Percentiles rank a stretch among this genome's conserved stretches.
phyloP scores from a whole-genome alignment of 2,329 filamentous ascomycete genomes.

The Aspergillus aculeatinus region DNA sequence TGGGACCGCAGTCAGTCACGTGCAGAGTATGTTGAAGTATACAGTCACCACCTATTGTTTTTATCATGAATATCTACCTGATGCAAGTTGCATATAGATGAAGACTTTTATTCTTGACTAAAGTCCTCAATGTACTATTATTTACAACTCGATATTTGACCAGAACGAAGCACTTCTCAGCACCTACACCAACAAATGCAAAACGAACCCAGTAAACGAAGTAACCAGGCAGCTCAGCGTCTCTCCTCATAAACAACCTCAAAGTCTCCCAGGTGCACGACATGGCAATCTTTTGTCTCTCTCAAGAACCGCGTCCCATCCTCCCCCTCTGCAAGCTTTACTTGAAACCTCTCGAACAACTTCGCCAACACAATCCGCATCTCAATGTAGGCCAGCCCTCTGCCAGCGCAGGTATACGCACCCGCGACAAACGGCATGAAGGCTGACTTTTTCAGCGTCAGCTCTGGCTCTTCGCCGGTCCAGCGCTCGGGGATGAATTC shows the following conservation, averaged over 20 bases:
- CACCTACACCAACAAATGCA: too few species aligned
- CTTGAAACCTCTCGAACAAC: background rate
- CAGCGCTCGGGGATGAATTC: constrained; percentile 1
- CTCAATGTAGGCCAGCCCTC: background rate
- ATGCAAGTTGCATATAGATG: too few species aligned
- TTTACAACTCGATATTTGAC: too few species aligned
- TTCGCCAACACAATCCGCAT: background rate
- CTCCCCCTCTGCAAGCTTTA: background rate
- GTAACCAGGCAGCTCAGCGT: background rate
- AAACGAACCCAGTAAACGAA: background rate
- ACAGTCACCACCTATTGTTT: background rate
- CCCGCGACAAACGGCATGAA: background rate
- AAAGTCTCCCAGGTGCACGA: background rate
- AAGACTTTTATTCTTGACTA: too few species aligned
- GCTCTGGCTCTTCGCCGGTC: background rate
- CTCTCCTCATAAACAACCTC: background rate
- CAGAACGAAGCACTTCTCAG: too few species aligned
- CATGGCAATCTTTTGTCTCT: background rate
- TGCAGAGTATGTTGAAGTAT: background rate
- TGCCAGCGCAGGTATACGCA: background rate
- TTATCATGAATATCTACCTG: too few species aligned
- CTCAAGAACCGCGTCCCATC: background rate
- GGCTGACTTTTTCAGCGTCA: background rate
- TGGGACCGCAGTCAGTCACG: background rate
- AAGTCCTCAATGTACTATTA: too few species aligned